Base-by-base conservation (phyloP, 169 alveolate genomes). In the Toxoplasma gondii region DNA sequence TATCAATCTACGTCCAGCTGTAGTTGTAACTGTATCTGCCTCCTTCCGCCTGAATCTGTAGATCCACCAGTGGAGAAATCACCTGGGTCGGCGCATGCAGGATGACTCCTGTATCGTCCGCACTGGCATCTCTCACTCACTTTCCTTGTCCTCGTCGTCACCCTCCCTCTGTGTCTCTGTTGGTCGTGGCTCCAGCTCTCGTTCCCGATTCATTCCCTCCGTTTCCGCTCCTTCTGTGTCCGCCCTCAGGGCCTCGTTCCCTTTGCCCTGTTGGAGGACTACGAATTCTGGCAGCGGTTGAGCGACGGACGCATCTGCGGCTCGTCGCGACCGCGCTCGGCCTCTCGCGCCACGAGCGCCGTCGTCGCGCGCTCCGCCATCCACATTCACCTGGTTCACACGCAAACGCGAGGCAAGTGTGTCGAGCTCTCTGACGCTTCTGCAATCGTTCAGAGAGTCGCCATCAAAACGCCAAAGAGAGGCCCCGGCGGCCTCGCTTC, bases 161-260 rank as follows among this genome's bases (percentile, higher is more conserved):
- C n/a, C n/a, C n/a, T n/a, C n/a, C n/a, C n/a, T n/a, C n/a, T n/a
- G n/a, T n/a, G n/a, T n/a, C n/a, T n/a, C n/a, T n/a, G n/a, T n/a
- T n/a, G n/a, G n/a, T n/a, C n/a, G n/a, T n/a, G n/a, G n/a, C n/a
- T n/a, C n/a, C n/a, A n/a, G n/a, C n/a, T n/a, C n/a, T 4, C 58
- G 58, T 49, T 49, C 12, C 58, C 58, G 58, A 49, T 49, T 49
- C 58, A 12, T 49, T 49, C 58, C 58, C 12, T 49, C 12, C 58
- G 4, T 49, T 12, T 12, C 41, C 67, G 5, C 1, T 43, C 36
- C n/a, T 39, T 36, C 45, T 86, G 41, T 9, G 2, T 5, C 38
- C 44, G 67, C 67, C 36, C 16, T 34, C 88, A 93, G 93, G 95
- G 95, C 10, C 83, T 93, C 29, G 31, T 93, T 31, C 95, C 95